phyloP scores from a whole-genome alignment of 2,329 filamentous ascomycete genomes.

The Cladosporium sp. region DNA sequence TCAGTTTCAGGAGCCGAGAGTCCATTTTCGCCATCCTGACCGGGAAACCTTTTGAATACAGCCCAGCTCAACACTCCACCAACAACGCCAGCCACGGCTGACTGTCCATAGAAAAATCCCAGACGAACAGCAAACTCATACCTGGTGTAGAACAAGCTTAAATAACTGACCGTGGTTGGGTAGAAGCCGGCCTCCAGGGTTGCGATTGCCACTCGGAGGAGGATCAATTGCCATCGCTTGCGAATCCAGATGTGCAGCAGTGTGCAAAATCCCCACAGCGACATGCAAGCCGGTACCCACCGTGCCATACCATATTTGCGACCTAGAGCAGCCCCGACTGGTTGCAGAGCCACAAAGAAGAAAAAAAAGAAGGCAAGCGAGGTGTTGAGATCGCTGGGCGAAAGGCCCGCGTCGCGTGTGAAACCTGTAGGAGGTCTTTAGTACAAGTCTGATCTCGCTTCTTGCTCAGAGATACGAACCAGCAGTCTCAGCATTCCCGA shows the following conservation, averaged over 20 bases:
- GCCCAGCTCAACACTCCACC: conserved; percentile 52
- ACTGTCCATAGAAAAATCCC: conserved; percentile 55
- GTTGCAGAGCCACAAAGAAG: conserved; percentile 57
- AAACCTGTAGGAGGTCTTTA: conserved; percentile 38
- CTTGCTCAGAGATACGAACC: conserved; percentile 19
- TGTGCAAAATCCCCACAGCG: conserved; percentile 49
- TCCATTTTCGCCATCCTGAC: not conserved
- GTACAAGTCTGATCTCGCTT: not conserved
- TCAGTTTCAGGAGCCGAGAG: not conserved
- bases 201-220: conserved; percentile 44
- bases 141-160: conserved; percentile 56
- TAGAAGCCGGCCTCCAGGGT: conserved; percentile 56
- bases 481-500: conserved; percentile 54
- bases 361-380: conserved; percentile 56
- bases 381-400: conserved; percentile 51
- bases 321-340: conserved; percentile 54
- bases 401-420: conserved; percentile 51
- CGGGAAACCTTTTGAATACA: conserved; percentile 43
- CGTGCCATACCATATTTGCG: conserved; percentile 52
- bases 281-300: conserved; percentile 57
- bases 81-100: conserved; percentile 53
- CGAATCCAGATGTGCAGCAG: conserved; percentile 45
- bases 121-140: conserved; percentile 54
- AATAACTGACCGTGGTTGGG: conserved; percentile 55
- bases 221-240: conserved; percentile 45